Evolutionary conservation across 306 rosid species (phyloP).

Genomic region (Quercus bicolor): DNA sequence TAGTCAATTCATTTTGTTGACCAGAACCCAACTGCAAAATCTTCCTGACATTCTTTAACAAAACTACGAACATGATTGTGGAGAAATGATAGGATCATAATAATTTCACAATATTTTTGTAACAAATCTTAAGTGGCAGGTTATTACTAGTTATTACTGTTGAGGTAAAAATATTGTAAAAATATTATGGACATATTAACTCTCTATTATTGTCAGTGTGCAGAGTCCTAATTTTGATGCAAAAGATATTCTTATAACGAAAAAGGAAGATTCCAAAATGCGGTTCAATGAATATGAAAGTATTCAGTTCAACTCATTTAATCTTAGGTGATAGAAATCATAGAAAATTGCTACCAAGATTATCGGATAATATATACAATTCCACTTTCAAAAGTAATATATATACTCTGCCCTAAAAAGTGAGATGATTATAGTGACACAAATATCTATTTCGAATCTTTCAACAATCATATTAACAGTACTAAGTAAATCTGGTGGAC

Average conservation of each 20-base stretch:
- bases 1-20: constrained; percentile 19
- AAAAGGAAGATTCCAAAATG: constrained; percentile 8
- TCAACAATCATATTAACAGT: background rate
- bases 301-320: no score
- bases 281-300: constrained; percentile 24
- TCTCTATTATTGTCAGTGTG: background rate
- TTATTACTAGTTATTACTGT: no score
- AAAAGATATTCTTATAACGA: background rate
- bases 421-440: constrained; percentile 17
- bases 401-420: background rate
- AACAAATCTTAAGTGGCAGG: no score
- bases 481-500: background rate
- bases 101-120: no score
- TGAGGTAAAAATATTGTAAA: no score
- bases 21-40: background rate
- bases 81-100: fast-evolving
- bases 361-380: constrained; percentile 16
- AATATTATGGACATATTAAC: no score
- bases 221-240: constrained; percentile 1
- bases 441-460: constrained; percentile 23
- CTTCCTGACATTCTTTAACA: constrained; percentile 7
- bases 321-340: background rate
- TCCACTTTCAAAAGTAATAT: background rate
- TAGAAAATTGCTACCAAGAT: background rate
- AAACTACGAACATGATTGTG: background rate